Conservation (phyloP, 1,139 yeast genomes). For the Zygosaccharomyces pseudobailii region DNA sequence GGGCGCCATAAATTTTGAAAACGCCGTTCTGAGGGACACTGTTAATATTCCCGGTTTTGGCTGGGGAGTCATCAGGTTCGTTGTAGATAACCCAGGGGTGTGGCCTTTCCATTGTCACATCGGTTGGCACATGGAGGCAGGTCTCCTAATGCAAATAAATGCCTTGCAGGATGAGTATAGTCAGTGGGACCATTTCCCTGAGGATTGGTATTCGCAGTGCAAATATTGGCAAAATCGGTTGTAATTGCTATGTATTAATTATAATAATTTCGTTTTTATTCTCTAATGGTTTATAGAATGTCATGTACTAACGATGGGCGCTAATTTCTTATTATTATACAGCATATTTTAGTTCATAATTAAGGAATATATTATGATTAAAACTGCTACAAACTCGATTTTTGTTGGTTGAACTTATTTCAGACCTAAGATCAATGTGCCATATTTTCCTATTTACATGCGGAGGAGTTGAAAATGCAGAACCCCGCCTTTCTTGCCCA, state of each 20-base stretch:
- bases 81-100: slow-evolving; percentile 69
- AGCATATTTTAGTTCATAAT: too few species aligned
- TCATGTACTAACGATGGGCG: too few species aligned
- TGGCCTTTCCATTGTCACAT: slow-evolving; percentile 81
- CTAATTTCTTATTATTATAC: too few species aligned
- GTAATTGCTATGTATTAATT: not conserved
- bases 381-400: too few species aligned
- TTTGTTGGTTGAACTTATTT: too few species aligned
- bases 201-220: slow-evolving; percentile 15
- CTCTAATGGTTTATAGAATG: too few species aligned
- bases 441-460: too few species aligned
- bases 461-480: too few species aligned
- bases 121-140: slow-evolving; percentile 54
- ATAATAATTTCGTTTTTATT: not conserved
- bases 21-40: slow-evolving; percentile 60
- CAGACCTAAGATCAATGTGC: too few species aligned
- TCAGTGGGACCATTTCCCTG: slow-evolving; percentile 19
- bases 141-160: slow-evolving; percentile 24
- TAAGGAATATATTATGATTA: too few species aligned
- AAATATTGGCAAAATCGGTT: slow-evolving; percentile 9
- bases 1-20: slow-evolving; percentile 39
- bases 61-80: slow-evolving; percentile 52
- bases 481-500: too few species aligned
- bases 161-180: slow-evolving; percentile 21
- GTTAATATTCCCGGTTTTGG: slow-evolving; percentile 56